Conservation (phyloP, 2,329 filamentous ascomycete species). For the Chrysoporthe austroafricana region DNA sequence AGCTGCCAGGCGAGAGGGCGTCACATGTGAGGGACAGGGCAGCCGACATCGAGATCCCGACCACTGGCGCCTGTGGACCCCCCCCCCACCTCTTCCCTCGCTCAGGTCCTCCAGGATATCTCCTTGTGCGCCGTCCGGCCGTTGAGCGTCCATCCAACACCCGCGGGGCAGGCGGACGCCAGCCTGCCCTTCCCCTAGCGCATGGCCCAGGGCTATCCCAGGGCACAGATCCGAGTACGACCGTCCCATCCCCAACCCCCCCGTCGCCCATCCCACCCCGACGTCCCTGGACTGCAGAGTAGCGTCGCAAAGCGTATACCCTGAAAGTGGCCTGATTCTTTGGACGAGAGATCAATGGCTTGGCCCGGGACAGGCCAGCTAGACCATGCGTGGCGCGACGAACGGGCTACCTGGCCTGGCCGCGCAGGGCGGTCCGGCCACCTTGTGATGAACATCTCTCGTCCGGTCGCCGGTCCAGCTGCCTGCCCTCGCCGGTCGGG, state of each 20-base stretch:
- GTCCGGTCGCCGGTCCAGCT: background rate
- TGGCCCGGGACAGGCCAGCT: slow-evolving; percentile 4
- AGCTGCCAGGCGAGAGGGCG: too few relatives aligned
- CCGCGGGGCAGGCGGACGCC: background rate
- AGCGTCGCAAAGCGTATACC: slow-evolving; percentile 11
- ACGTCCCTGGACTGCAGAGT: background rate
- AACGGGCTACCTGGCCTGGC: background rate
- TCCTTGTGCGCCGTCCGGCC: background rate
- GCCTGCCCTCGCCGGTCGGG: background rate
- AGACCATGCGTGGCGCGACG: background rate
- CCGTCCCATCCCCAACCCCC: background rate
- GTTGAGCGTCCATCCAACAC: background rate
- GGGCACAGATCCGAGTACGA: slow-evolving; percentile 2
- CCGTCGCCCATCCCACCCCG: background rate
- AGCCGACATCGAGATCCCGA: background rate
- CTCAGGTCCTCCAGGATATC: background rate
- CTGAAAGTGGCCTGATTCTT: slow-evolving; percentile 25
- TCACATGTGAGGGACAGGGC: too few relatives aligned
- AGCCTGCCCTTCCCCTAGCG: background rate
- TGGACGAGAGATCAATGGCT: background rate
- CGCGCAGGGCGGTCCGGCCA: background rate
- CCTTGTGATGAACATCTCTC: background rate
- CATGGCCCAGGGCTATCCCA: slow-evolving; percentile 5
- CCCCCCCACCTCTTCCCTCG: background rate
- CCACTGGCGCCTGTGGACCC: background rate